A percentile compares a stretch with the other conserved stretches of the same genome.
These are phyloP conservation scores for Chrysanthemum lavandulifolium DNA, from an alignment of 129 eudicot species.

Conservation along the genomic window DNA sequence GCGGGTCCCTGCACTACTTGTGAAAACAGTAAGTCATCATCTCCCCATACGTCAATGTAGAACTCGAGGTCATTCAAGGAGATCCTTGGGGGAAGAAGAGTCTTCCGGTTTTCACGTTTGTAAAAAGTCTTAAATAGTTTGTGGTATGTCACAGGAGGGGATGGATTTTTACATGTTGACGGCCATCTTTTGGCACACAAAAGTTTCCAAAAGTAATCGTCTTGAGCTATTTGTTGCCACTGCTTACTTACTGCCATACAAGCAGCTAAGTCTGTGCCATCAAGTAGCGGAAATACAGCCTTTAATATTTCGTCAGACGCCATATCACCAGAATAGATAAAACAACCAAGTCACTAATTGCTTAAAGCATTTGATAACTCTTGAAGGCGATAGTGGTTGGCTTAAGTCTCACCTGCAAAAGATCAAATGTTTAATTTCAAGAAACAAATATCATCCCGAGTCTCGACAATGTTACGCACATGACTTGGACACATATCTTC, in stretches of 20 bases:
- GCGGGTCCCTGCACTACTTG: slow-evolving; percentile 72
- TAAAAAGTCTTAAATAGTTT: slow-evolving; percentile 59
- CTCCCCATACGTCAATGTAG: slow-evolving; percentile 82
- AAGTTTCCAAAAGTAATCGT: slow-evolving; percentile 90
- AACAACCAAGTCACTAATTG: background rate
- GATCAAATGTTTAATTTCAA: background rate
- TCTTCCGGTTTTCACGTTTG: slow-evolving; percentile 48
- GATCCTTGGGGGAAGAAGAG: slow-evolving; percentile 68
- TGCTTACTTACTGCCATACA: slow-evolving; percentile 78
- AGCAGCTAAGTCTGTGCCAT: slow-evolving; percentile 77
- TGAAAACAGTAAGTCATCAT: slow-evolving; percentile 56
- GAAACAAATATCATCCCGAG: background rate
- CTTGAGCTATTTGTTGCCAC: slow-evolving; percentile 74
- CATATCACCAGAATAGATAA: slow-evolving; percentile 32
- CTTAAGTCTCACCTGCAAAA: slow-evolving; percentile 13
- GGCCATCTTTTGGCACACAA: slow-evolving; percentile 89
- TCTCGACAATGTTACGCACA: no score
- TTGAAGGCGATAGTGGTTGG: background rate
- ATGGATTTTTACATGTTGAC: slow-evolving; percentile 59
- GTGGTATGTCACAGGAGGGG: slow-evolving; percentile 53
- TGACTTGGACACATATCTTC: no score
- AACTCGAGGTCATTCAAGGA: slow-evolving; percentile 75
- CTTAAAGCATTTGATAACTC: slow-evolving; percentile 10
- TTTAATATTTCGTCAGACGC: slow-evolving; percentile 58
- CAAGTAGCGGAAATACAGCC: slow-evolving; percentile 76